These are phyloP conservation scores for Geotrichum ghanense DNA, from an alignment of 805 yeast genomes.

Conservation along the genomic window DNA sequence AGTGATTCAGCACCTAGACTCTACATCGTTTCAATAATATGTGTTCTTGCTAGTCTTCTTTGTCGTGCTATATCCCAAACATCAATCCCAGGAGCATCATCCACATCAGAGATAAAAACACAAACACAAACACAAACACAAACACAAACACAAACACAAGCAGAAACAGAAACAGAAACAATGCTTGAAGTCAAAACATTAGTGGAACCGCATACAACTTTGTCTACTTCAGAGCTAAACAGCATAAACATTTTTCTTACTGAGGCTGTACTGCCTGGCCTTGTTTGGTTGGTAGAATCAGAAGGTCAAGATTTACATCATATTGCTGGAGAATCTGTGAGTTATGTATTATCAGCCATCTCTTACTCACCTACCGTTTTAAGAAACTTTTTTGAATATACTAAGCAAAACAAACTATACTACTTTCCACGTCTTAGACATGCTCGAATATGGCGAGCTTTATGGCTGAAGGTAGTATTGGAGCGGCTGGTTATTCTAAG, in stretches of 20 bases:
- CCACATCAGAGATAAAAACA: no score
- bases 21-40: neutral
- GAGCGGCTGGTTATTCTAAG: neutral
- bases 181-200: no score
- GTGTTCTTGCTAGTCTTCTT: neutral
- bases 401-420: neutral
- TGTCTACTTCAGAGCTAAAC: neutral
- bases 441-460: neutral
- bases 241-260: neutral
- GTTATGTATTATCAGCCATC: neutral
- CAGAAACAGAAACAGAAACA: neutral
- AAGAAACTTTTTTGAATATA: neutral
- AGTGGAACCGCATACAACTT: no score
- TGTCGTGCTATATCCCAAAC: no score
- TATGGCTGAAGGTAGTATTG: neutral
- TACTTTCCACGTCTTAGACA: neutral
- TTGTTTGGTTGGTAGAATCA: neutral
- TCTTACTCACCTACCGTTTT: neutral
- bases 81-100: no score
- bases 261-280: neutral
- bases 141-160: neutral
- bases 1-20: neutral
- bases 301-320: constrained; percentile 1
- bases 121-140: no score
- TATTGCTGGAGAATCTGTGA: neutral